Evolutionary conservation across 2,329 filamentous ascomycete species (phyloP), one percentile per base, ranked within the genome.

Genomic region (Claviceps arundinis): DNA sequence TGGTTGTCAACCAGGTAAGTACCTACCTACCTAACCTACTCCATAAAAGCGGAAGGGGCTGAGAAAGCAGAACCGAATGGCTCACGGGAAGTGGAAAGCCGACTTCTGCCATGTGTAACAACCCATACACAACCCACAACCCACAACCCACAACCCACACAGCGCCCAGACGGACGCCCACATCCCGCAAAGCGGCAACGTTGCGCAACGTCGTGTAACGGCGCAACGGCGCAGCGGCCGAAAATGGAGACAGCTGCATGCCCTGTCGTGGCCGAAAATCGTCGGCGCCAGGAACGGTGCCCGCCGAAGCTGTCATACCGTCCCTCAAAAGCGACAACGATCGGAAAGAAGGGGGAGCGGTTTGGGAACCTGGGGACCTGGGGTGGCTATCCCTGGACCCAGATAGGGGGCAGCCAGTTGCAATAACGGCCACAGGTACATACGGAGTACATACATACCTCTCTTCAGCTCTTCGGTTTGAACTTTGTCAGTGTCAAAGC

Each of bases 231-330:
- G 24, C n/a, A 47, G 37, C 50, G 50, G 38, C 44, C 17, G 44
- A 24, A 47, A 47, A 30, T 24, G 44, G 50, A 37, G 22, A 37
- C 19, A 24, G 37, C 24, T 47, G 49, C 49, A 40, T 50, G 37
- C 30, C 41, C 17, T 45, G 26, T 37, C 34, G 38, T 22, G 50
- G n/a, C 50, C 50, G 50, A 51, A 47, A 37, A 47, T 47, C 24
- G 24, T 51, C 50, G 50, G 50, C 50, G 47, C 37, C 34, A 40
- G 40, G 26, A 22, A 50, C 38, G 30, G 30, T 17, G 24, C 40
- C 24, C 22, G 37, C 17, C 16, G 11, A 37, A 43, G 9, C 26
- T 37, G 48, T 34, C 22, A 44, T 14, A 37, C 40, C 22, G 42
- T 44, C n/a, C 26, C 38, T 19, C 38, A 34, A 49, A 34, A 19